Conservation (phyloP, 140 eudicot species). For the Ambrosia hybrid region DNA sequence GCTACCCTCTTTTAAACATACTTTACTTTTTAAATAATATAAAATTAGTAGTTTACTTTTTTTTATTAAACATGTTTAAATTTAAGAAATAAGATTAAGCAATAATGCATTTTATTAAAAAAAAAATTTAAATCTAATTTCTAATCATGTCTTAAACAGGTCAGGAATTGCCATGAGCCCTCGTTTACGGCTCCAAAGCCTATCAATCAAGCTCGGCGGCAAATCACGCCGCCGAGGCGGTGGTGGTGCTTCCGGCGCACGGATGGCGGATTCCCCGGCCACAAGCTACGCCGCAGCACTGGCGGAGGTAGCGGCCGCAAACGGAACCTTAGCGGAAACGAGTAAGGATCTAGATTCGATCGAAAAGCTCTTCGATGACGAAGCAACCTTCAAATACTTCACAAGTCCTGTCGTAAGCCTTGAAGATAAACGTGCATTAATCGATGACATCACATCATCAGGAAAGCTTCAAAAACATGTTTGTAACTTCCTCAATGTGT, state of each 20-base stretch:
- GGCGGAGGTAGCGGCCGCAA: conserved; percentile 63
- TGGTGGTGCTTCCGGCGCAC: conserved; percentile 47
- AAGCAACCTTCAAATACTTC: conserved; percentile 42
- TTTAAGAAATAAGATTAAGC: no score
- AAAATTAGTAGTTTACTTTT: no score
- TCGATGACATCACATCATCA: conserved; percentile 50
- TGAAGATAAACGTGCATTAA: conserved; percentile 48
- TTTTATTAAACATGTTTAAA: no score
- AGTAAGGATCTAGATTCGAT: conserved; percentile 54
- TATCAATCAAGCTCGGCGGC: conserved; percentile 40
- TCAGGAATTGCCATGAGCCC: no score
- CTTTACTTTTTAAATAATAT: no score
- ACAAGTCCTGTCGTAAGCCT: conserved; percentile 47
- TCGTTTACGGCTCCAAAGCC: conserved; percentile 46
- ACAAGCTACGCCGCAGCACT: conserved; percentile 82
- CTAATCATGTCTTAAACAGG: no score
- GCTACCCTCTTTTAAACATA: no score
- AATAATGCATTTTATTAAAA: no score
- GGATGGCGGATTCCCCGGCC: conserved; percentile 60
- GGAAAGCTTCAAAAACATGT: conserved; percentile 56
- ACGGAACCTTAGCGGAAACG: conserved; percentile 62
- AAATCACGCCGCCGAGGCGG: conserved; percentile 26
- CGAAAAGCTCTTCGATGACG: conserved; percentile 51
- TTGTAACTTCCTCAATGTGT: conserved; percentile 60
- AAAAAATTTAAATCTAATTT: no score